Conservation (phyloP, 1,284 basidiomycete genomes). For the Puccinia coronata region DNA sequence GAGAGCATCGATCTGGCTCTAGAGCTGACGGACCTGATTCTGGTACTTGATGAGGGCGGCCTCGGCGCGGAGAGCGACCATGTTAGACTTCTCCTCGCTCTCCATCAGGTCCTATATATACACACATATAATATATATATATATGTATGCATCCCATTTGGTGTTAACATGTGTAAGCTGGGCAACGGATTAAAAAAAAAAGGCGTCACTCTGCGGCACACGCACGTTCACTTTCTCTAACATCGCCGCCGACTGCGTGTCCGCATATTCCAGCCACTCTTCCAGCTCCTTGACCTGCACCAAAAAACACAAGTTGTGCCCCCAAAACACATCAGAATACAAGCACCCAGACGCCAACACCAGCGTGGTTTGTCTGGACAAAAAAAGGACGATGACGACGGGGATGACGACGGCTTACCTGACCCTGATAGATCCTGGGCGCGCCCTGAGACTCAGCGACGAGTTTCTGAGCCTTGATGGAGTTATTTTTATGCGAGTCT, state of each 20-base stretch:
- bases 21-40: too few species aligned
- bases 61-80: not conserved
- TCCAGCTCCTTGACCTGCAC: constrained; percentile 31
- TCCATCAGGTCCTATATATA: constrained; percentile 42
- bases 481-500: not conserved
- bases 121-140: too few species aligned
- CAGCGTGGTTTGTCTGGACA: too few species aligned
- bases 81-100: constrained; percentile 29
- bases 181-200: too few species aligned
- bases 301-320: too few species aligned
- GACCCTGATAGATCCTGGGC: constrained; percentile 13
- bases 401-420: not conserved
- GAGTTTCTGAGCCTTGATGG: constrained; percentile 8
- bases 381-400: not conserved
- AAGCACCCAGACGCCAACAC: too few species aligned
- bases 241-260: constrained; percentile 38
- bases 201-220: too few species aligned
- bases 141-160: too few species aligned
- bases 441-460: constrained; percentile 12
- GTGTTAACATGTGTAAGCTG: too few species aligned
- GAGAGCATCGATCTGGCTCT: too few species aligned
- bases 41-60: not conserved
- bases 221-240: constrained; percentile 41
- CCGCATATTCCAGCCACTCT: constrained; percentile 24
- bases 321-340: too few species aligned